phyloP scores from a whole-genome alignment of 768 basidiomycete genomes.

The Paxillus ammoniavirescens region DNA sequence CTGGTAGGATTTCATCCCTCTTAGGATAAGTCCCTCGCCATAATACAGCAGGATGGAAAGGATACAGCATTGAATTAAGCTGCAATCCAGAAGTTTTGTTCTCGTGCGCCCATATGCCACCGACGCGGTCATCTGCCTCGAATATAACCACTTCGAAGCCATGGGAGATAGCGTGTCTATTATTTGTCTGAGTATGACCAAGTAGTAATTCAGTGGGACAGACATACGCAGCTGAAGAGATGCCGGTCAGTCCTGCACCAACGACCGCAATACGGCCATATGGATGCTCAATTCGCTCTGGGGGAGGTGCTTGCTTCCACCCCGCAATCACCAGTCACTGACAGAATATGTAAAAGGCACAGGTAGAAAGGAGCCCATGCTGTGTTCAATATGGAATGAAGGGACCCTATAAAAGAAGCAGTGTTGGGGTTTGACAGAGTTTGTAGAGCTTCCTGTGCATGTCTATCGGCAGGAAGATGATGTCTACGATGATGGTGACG shows the following conservation, averaged over 20 bases:
- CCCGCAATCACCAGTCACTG: slow-evolving; percentile 37
- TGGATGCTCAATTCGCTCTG: slow-evolving; percentile 27
- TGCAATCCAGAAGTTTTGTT: slow-evolving; percentile 52
- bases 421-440: not conserved
- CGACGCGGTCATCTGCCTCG: slow-evolving; percentile 36
- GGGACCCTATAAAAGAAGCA: not conserved
- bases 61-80: slow-evolving; percentile 48
- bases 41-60: slow-evolving; percentile 45
- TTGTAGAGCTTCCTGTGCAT: not conserved
- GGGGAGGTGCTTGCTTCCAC: slow-evolving; percentile 37
- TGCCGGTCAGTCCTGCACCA: slow-evolving; percentile 50
- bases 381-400: not conserved
- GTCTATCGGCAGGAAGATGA: not conserved
- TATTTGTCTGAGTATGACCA: not conserved
- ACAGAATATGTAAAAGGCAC: slow-evolving; percentile 31
- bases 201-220: not conserved
- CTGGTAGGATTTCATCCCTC: slow-evolving; percentile 46
- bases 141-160: slow-evolving; percentile 53
- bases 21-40: slow-evolving; percentile 47
- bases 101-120: slow-evolving; percentile 52
- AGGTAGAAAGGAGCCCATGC: slow-evolving; percentile 8
- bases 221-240: slow-evolving; percentile 49
- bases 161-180: slow-evolving; percentile 45
- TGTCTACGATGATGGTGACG: not conserved
- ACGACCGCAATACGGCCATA: slow-evolving; percentile 47